Conservation (phyloP, 2,329 filamentous ascomycete species). For the Penicillium frequentans region DNA sequence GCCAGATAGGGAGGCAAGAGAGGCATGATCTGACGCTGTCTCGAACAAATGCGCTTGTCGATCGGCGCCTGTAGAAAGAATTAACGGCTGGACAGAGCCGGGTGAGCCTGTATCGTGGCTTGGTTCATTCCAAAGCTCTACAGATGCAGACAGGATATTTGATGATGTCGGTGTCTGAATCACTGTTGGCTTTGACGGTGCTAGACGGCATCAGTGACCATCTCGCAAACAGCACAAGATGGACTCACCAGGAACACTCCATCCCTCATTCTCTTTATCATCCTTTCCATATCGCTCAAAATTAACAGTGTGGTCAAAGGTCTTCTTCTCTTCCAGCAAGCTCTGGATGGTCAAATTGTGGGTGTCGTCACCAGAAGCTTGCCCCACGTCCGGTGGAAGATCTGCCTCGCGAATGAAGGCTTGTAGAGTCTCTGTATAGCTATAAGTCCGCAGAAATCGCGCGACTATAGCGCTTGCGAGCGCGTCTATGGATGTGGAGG, state of each 20-base stretch:
- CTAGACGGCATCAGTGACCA: constrained; percentile 30
- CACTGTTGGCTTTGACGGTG: constrained; percentile 46
- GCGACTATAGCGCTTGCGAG: constrained; percentile 41
- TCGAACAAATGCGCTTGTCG: constrained; percentile 50
- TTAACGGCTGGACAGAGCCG: constrained; percentile 17
- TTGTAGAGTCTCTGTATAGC: constrained; percentile 53
- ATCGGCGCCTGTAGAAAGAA: constrained; percentile 50
- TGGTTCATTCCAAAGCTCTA: constrained; percentile 37
- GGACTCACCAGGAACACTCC: constrained; percentile 49
- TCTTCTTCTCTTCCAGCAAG: constrained; percentile 61
- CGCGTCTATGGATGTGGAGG: constrained; percentile 18
- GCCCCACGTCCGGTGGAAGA: constrained; percentile 52
- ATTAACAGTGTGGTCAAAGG: constrained; percentile 55
- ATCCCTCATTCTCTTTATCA: constrained; percentile 43
- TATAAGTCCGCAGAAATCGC: constrained; percentile 44
- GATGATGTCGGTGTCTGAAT: constrained; percentile 48
- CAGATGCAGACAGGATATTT: constrained; percentile 55
- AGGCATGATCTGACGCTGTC: constrained; percentile 17
- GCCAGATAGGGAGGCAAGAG: constrained; percentile 25
- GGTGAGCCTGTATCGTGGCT: constrained; percentile 4
- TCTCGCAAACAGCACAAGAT: background rate
- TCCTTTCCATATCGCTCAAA: constrained; percentile 57
- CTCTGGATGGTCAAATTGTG: constrained; percentile 58
- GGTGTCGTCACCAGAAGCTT: constrained; percentile 27
- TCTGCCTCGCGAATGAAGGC: constrained; percentile 60